Percentiles rank a stretch among this genome's conserved stretches.
phyloP scores from a whole-genome alignment of 2,329 filamentous ascomycete species.

The Cytospora piceicola region DNA sequence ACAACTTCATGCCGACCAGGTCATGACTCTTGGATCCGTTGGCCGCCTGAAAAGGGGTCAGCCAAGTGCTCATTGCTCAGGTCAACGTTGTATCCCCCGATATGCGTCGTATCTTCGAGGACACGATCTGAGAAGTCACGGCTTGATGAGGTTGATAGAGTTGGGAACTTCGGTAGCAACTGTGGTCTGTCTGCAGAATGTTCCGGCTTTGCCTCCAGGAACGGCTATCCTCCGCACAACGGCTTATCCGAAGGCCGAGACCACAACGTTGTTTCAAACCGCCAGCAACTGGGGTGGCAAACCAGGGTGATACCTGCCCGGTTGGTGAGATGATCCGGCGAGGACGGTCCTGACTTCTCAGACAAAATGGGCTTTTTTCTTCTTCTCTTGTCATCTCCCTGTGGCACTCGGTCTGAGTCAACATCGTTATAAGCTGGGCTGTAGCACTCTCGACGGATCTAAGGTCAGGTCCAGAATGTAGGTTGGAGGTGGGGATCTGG shows the following conservation, averaged over 20 bases:
- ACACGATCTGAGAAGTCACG: conserved; percentile 1
- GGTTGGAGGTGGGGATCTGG: not conserved
- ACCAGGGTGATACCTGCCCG: not conserved
- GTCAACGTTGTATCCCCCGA: not conserved
- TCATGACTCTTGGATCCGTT: conserved; percentile 1
- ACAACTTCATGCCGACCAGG: not conserved
- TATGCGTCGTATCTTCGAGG: not conserved
- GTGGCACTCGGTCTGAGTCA: conserved; percentile 5
- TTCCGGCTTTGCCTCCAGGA: not conserved
- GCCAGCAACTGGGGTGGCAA: not conserved
- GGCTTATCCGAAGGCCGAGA: not conserved
- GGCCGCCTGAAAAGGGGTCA: not conserved
- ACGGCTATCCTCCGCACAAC: not conserved
- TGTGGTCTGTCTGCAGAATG: not conserved
- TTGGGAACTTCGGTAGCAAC: not conserved
- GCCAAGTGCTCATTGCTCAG: conserved; percentile 2
- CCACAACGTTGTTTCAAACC: conserved; percentile 6
- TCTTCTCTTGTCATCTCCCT: not conserved
- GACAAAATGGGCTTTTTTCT: conserved; percentile 6
- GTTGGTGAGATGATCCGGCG: not conserved
- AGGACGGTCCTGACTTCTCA: conserved; percentile 7
- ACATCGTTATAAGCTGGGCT: not conserved
- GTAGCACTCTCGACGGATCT: not conserved
- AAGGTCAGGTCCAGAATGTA: not conserved
- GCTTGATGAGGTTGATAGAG: not conserved